Percentiles rank a stretch among this genome's conserved stretches.
phyloP scores from a whole-genome alignment of 176 grass and related monocot genomes.

The Ampelocalamus luodianensis region DNA sequence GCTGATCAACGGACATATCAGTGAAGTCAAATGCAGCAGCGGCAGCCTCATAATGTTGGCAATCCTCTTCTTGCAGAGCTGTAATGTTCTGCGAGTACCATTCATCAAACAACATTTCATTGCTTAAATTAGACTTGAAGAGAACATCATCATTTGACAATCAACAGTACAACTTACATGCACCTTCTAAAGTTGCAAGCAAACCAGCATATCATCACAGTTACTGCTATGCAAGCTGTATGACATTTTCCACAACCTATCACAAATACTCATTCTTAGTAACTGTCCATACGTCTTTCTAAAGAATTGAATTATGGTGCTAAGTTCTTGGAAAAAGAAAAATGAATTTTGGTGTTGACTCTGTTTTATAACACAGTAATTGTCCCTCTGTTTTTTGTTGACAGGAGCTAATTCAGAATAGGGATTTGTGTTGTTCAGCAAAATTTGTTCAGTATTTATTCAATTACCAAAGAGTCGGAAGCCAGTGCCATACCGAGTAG shows the following conservation, averaged over 20 bases:
- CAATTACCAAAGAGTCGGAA: too few species aligned
- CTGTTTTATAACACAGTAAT: neutral
- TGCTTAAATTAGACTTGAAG: slow-evolving; percentile 62
- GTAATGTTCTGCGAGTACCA: slow-evolving; percentile 47
- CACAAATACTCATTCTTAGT: neutral
- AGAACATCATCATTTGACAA: too few species aligned
- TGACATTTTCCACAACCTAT: slow-evolving; percentile 67
- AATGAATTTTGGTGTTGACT: neutral
- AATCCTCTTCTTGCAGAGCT: slow-evolving; percentile 54
- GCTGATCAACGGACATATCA: slow-evolving; percentile 67
- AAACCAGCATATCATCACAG: slow-evolving; percentile 3
- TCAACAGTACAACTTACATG: neutral
- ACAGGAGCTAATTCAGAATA: too few species aligned
- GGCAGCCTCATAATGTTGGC: slow-evolving; percentile 51
- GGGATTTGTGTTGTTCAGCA: too few species aligned
- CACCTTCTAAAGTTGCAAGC: neutral
- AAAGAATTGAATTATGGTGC: neutral
- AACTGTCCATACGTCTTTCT: neutral
- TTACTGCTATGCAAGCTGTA: slow-evolving; percentile 48
- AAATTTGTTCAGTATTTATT: too few species aligned
- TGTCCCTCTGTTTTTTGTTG: neutral
- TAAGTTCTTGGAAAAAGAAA: neutral
- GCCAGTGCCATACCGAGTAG: neutral
- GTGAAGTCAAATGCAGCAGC: slow-evolving; percentile 46
- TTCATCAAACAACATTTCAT: slow-evolving; percentile 50